Evolutionary conservation across 768 basidiomycete genomes (phyloP).

Genomic region (Podaxis carcinomalis): DNA sequence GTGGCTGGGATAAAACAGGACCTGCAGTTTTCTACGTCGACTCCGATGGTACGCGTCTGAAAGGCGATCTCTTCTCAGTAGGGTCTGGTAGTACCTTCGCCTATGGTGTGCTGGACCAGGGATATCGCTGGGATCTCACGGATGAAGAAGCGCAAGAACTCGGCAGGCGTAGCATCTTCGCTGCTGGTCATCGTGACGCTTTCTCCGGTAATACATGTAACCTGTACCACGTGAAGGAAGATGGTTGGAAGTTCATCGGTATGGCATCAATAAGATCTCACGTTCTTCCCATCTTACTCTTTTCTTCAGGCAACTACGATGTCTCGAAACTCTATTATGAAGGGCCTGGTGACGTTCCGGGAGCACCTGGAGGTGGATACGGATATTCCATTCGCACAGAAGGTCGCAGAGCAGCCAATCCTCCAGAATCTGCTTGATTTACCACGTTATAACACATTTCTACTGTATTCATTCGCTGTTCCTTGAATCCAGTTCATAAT

Average conservation of each 20-base stretch:
- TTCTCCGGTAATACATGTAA: conserved; percentile 97
- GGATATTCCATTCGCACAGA: conserved; percentile 74
- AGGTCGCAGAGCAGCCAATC: conserved; percentile 50
- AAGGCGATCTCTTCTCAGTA: conserved; percentile 97
- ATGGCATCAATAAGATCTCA: conserved; percentile 20
- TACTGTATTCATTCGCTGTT: conserved; percentile 13
- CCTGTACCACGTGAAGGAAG: conserved; percentile 90
- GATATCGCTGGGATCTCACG: conserved; percentile 87
- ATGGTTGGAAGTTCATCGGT: conserved; percentile 97
- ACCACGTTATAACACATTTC: conserved; percentile 15
- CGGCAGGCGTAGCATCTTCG: conserved; percentile 89
- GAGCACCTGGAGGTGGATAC: conserved; percentile 64
- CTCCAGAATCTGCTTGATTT: conserved; percentile 29
- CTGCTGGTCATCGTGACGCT: conserved; percentile 94
- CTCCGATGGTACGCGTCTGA: conserved; percentile 91
- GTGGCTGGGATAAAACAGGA: conserved; percentile 99
- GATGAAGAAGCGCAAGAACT: conserved; percentile 95
- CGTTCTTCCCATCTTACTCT: conserved; percentile 8
- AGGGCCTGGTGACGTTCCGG: conserved; percentile 66
- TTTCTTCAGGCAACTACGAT: conserved; percentile 80
- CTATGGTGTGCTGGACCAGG: conserved; percentile 98
- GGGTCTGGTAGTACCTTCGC: conserved; percentile 98
- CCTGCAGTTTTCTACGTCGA: conserved; percentile 97
- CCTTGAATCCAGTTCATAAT: background rate
- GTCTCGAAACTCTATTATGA: conserved; percentile 89